Conservation (phyloP, 2,329 filamentous ascomycete species). For the Sporothrix sp. region DNA sequence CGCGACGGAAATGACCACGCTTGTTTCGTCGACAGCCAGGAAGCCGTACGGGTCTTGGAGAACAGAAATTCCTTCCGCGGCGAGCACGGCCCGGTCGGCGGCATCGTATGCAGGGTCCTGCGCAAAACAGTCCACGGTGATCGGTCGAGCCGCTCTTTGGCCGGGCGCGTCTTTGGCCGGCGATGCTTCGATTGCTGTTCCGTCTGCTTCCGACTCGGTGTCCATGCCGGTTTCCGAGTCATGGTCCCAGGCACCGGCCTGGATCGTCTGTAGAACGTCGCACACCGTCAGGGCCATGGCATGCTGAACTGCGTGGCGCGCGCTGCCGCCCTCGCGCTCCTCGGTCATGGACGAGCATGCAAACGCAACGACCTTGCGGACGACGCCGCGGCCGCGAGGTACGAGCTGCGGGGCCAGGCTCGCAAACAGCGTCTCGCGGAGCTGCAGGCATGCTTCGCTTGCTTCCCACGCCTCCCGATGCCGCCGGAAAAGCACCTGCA, state of each 20-base stretch:
- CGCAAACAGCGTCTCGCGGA: slow-evolving; percentile 12
- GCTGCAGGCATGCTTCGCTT: slow-evolving; percentile 11
- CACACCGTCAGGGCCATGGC: slow-evolving; percentile 17
- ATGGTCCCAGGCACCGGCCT: not conserved
- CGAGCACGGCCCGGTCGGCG: slow-evolving; percentile 20
- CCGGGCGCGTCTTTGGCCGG: not conserved
- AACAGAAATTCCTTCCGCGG: slow-evolving; percentile 20
- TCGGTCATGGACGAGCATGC: slow-evolving; percentile 14
- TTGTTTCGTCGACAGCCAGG: slow-evolving; percentile 23
- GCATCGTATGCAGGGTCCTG: slow-evolving; percentile 23
- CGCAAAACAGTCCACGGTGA: slow-evolving; percentile 15
- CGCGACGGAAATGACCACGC: slow-evolving; percentile 22
- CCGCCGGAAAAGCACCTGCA: not conserved
- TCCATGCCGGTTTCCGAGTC: not conserved
- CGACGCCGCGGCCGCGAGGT: not conserved
- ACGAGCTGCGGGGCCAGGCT: slow-evolving; percentile 7
- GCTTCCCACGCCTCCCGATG: slow-evolving; percentile 14
- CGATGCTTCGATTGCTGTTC: not conserved
- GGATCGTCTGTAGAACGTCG: slow-evolving; percentile 14
- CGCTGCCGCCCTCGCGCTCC: not conserved
- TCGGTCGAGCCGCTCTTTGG: not conserved
- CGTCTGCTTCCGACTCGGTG: not conserved
- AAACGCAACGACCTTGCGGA: slow-evolving; percentile 17
- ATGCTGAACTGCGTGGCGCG: slow-evolving; percentile 15
- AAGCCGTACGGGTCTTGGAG: slow-evolving; percentile 25